Base-by-base conservation (phyloP, 2,329 filamentous ascomycete species). In the Verticillium nubilum region DNA sequence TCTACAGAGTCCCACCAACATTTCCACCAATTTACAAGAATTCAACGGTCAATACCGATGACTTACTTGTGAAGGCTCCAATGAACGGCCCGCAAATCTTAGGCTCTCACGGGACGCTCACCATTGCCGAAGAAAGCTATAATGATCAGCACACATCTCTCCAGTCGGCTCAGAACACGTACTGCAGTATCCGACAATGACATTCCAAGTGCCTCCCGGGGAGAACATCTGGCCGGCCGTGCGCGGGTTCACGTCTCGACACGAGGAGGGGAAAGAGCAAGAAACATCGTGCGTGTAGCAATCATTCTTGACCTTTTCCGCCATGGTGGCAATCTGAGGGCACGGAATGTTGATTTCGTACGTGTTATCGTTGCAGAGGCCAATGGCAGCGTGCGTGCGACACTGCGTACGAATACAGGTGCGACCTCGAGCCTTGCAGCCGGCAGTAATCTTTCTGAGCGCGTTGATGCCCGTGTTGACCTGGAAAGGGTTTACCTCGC, bases 391-490 rank as follows among this genome's bases (percentile, higher is more conserved):
- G 9, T 52, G 28, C 10, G 23, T 29, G 33, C 23, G 19, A 17
- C 57, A 58, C 57, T 58, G 57, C 3, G 47, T 54, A 19, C 57
- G 50, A 31, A 58, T 58, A 29, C 50, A 58, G 42, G 27, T 27
- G 29, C 57, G 57, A 10, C 27, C 52, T 12, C 57, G 33, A 15
- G 47, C 50, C 57, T 54, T 54, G 57, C 57, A 58, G 23, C 31
- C 28, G 28, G 27, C 56, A 26, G 35, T 52, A 29, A 58, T 52
- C 17, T 27, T 17, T 5, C 56, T 47, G 12, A 58, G 42, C 9
- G 29, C 33, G 42, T 35, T 52, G 27, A 53, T 52, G 19, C 56
- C 42, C 19, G 35, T 23, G 23, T 37, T 53, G 29, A 35, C 52
- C 15, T 37, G 28, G 31, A 54, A 54, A 23, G 42, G 42, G 33